phyloP scores from a whole-genome alignment of 495 filamentous ascomycete species.

The Podospora pseudopauciseta region DNA sequence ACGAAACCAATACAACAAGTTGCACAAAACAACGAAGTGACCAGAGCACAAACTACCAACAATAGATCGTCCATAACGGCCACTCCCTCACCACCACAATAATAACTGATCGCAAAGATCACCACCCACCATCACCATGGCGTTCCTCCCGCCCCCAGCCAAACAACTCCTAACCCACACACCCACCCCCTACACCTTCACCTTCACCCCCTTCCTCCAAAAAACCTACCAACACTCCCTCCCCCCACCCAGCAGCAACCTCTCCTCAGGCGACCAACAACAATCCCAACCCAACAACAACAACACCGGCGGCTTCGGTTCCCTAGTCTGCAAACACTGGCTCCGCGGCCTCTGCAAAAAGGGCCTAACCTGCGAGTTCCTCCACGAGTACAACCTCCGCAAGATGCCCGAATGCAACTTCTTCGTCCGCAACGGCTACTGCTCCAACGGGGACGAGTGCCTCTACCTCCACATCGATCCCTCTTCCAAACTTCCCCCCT shows the following conservation, averaged over 20 bases:
- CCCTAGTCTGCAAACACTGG: conserved; percentile 97
- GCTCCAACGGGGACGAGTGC: conserved; percentile 94
- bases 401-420: conserved; percentile 97
- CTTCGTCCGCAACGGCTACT: conserved; percentile 84
- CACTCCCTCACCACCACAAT: background rate
- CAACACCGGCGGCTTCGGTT: conserved; percentile 48
- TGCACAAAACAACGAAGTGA: background rate
- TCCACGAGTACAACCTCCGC: conserved; percentile 97
- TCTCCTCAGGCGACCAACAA: conserved; percentile 2
- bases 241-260: conserved; percentile 51
- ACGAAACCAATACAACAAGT: background rate
- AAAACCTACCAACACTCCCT: conserved; percentile 75
- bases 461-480: conserved; percentile 93
- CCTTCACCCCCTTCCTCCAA: conserved; percentile 71
- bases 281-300: conserved; percentile 17
- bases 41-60: background rate
- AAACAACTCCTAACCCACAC: conserved; percentile 49
- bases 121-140: conserved; percentile 5
- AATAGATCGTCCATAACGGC: conserved; percentile 1
- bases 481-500: conserved; percentile 71
- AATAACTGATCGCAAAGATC: background rate
- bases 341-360: conserved; percentile 97
- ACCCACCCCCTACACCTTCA: conserved; percentile 60
- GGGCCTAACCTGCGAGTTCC: conserved; percentile 88
- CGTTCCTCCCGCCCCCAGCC: conserved; percentile 34